Base-by-base conservation (phyloP, 1,284 basidiomycete genomes). In the Phlebopus sp. region DNA sequence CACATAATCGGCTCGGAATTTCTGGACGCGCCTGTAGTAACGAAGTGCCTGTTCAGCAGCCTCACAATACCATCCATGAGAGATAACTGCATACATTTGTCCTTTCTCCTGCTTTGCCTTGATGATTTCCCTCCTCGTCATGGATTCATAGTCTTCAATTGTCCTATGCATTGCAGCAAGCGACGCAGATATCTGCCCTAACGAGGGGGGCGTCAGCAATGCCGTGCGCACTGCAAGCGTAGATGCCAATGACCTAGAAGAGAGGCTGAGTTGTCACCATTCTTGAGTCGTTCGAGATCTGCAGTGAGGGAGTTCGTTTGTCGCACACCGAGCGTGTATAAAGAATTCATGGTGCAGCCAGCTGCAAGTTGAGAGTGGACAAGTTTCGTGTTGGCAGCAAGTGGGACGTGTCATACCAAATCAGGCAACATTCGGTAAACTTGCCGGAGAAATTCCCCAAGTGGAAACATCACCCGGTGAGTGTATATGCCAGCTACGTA, bases 51-150 rank as follows among this genome's bases (percentile, higher is more conserved):
- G 40, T 35, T 52, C 32, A 57, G 37, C 18, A n/a, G 36, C 19
- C n/a, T 10, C 23, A 10, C 52, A 31, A 1, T 43, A 18, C 34
- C 17, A 37, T 3, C 23, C 15, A 38, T 7, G 25, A 18, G 37
- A 14, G 37, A 0, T 18, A 23, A n/a, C 14, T 14, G 70, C 82
- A 60, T 62, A 94, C 92, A 90, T 86, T 64, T 89, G 78, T 0
- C 93, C 95, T 70, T 97, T 97, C 73, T 96, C 93, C 65, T 92
- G 84, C 69, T 96, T 96, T 35, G 89, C 85, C 57, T 91, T 92
- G 45, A 96, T 90, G 61, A 97, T 92, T 68, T 97, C 94, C 55
- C 93, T 79, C 71, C 87, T 90, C 1, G 90, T 91, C 90, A 97
- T 93, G 10, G 90, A 87, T 62, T 97, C 94, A 63, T 96, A 97